Conservation (phyloP, 108 stramenopile species). For the Conticribra weissflogii region DNA sequence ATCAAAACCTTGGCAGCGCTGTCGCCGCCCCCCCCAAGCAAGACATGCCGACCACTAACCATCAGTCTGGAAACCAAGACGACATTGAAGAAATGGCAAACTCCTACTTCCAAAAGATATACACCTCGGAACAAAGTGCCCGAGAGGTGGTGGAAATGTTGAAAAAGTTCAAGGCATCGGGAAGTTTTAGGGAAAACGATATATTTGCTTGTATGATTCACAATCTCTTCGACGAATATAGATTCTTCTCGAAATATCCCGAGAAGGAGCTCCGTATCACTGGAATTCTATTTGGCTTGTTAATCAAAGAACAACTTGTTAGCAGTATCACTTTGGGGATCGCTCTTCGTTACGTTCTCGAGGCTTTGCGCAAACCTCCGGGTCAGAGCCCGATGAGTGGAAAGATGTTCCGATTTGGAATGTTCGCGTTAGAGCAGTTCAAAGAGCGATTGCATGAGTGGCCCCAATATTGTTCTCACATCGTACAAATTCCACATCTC, state of each 20-base stretch:
- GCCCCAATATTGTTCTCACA: constrained; percentile 99
- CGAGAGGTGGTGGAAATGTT: constrained; percentile 96
- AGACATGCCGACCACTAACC: constrained; percentile 18
- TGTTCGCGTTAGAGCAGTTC: constrained; percentile 98
- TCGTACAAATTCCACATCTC: constrained; percentile 97
- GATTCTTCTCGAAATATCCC: constrained; percentile 98
- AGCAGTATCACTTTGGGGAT: constrained; percentile 98
- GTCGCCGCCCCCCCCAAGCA: background rate
- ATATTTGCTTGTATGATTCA: constrained; percentile 99
- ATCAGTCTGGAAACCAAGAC: constrained; percentile 53
- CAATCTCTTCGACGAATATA: constrained; percentile 98
- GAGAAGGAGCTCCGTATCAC: constrained; percentile 99
- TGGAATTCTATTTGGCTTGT: constrained; percentile 94
- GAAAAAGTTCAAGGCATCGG: constrained; percentile 93
- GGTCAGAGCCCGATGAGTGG: constrained; percentile 72
- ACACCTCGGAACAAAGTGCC: constrained; percentile 93
- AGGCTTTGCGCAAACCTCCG: constrained; percentile 95
- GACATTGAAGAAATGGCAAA: constrained; percentile 97
- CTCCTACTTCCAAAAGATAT: constrained; percentile 97
- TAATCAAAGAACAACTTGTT: constrained; percentile 98
- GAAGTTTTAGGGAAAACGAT: constrained; percentile 92
- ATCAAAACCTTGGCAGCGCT: constrained; percentile 52
- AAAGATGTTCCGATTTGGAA: constrained; percentile 98
- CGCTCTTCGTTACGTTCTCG: constrained; percentile 96
- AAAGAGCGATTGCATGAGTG: constrained; percentile 96